Percentiles rank a stretch among this genome's conserved stretches.
These are phyloP conservation scores for Austroboletus novae-zelandiae DNA, from an alignment of 1,284 basidiomycete species.

Conservation along the genomic window DNA sequence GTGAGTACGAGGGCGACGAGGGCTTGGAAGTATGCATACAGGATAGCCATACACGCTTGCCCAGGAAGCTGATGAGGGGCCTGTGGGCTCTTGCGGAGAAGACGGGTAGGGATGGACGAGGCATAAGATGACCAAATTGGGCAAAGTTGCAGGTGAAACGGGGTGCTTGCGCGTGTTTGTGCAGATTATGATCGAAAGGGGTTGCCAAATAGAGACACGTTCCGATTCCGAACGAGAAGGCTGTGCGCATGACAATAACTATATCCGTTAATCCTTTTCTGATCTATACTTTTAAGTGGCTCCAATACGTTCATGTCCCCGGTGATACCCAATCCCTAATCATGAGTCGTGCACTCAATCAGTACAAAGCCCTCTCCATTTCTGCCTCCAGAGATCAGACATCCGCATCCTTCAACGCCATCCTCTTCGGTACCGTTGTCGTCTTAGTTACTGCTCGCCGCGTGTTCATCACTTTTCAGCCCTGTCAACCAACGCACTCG, in stretches of 20 bases:
- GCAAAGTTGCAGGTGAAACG: not conserved
- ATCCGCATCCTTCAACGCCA: constrained; percentile 9
- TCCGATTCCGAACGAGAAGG: constrained; percentile 10
- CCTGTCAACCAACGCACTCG: constrained; percentile 19
- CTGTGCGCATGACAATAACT: constrained; percentile 14
- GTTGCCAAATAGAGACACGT: constrained; percentile 18
- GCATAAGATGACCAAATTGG: constrained; percentile 14
- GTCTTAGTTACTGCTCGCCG: constrained; percentile 5
- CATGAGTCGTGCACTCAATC: constrained; percentile 19
- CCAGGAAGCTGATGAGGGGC: constrained; percentile 81
- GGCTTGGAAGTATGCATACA: constrained; percentile 38
- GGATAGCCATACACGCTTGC: constrained; percentile 62
- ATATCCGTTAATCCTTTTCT: not conserved
- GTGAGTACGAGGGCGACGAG: constrained; percentile 5
- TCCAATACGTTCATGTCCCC: no score
- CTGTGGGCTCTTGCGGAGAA: constrained; percentile 43
- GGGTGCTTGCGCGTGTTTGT: constrained; percentile 12
- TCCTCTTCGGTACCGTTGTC: constrained; percentile 14
- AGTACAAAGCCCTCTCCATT: constrained; percentile 19
- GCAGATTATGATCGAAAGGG: constrained; percentile 22
- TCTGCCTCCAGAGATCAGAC: constrained; percentile 7
- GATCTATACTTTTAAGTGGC: not conserved
- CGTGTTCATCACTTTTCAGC: constrained; percentile 11
- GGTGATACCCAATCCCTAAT: not conserved
- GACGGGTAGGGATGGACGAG: constrained; percentile 9